These are phyloP conservation scores for Acacia acuminata DNA, from an alignment of 306 rosid genomes.

Conservation along the genomic window DNA sequence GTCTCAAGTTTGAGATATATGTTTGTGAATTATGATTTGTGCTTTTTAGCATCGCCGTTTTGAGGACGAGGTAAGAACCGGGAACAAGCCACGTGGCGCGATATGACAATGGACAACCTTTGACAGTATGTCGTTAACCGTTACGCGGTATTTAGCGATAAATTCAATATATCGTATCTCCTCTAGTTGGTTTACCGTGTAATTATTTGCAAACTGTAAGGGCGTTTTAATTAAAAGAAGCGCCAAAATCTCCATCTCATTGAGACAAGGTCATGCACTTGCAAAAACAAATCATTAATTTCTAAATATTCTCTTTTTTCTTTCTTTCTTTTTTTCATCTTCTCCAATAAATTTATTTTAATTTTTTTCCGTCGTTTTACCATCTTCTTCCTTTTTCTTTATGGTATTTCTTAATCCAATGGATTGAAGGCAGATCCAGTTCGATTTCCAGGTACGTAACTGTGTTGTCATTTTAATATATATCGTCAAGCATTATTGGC, in stretches of 20 bases:
- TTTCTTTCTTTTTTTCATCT: background rate
- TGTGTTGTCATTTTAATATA: background rate
- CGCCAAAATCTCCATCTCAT: slow-evolving; percentile 37
- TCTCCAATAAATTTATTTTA: background rate
- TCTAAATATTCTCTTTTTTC: background rate
- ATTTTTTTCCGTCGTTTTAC: background rate
- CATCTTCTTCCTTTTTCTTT: background rate
- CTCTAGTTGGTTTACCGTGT: background rate
- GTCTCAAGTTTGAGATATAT: background rate
- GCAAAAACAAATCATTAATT: slow-evolving; percentile 7
- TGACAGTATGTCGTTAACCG: too few relatives aligned
- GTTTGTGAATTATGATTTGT: background rate
- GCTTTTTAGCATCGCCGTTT: background rate
- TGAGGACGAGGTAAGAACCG: background rate
- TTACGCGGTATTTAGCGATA: background rate
- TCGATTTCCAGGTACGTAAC: slow-evolving; percentile 40
- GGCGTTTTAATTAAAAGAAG: slow-evolving; percentile 37
- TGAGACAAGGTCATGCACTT: slow-evolving; percentile 22
- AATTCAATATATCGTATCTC: background rate
- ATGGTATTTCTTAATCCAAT: slow-evolving; percentile 28
- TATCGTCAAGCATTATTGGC: background rate
- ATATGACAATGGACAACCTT: background rate
- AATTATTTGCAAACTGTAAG: slow-evolving; percentile 31
- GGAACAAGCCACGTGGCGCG: slow-evolving; percentile 8
- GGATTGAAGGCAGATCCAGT: slow-evolving; percentile 30